phyloP scores from a whole-genome alignment of 768 basidiomycete species.

The Termitomyces sp. region DNA sequence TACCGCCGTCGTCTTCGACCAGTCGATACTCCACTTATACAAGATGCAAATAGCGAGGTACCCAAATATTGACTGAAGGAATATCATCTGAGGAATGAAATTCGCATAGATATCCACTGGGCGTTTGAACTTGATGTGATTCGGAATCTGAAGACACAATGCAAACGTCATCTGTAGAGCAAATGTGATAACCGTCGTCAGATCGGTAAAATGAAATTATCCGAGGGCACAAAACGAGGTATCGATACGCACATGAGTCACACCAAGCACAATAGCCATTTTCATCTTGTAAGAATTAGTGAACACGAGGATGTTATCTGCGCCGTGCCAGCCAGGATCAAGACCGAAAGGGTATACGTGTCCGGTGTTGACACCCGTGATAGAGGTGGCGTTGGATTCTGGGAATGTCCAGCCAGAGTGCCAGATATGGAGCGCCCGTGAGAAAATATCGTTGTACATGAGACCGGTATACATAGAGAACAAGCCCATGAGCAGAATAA shows the following conservation, averaged over 20 bases:
- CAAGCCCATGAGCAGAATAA: conserved; percentile 95
- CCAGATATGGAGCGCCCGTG: conserved; percentile 84
- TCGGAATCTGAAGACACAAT: conserved; percentile 91
- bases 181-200: background rate
- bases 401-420: conserved; percentile 85
- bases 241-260: conserved; percentile 73
- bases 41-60: conserved; percentile 92
- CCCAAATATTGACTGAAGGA: conserved; percentile 96
- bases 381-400: conserved; percentile 34
- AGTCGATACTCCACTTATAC: conserved; percentile 97
- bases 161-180: conserved; percentile 91
- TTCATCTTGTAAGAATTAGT: conserved; percentile 99
- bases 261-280: conserved; percentile 94
- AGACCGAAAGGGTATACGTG: conserved; percentile 88
- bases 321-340: conserved; percentile 92
- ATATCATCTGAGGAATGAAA: conserved; percentile 96
- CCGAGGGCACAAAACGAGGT: background rate
- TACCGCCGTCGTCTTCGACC: conserved; percentile 58
- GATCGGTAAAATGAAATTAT: background rate
- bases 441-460: conserved; percentile 99
- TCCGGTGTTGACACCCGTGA: conserved; percentile 53
- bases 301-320: conserved; percentile 89
- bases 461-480: conserved; percentile 97
- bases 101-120: conserved; percentile 85
- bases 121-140: conserved; percentile 92